These are phyloP conservation scores for Pseudogymnoascus sp. DNA, from an alignment of 2,329 filamentous ascomycete genomes.

Conservation along the genomic window DNA sequence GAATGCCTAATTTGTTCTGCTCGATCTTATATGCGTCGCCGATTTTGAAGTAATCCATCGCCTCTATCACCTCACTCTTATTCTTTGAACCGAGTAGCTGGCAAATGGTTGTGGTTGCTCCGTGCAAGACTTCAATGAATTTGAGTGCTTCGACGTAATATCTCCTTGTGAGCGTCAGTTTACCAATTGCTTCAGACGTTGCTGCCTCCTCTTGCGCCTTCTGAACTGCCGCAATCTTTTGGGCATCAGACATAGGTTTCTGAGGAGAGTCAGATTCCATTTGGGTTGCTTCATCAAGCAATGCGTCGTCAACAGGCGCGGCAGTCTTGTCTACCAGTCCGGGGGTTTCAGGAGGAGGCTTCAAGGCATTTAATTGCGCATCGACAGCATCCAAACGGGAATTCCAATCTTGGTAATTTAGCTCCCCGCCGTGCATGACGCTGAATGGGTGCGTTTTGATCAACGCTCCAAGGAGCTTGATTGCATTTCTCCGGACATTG, in stretches of 20 bases:
- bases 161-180: constrained; percentile 77
- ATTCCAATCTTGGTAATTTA: constrained; percentile 81
- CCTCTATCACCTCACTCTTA: constrained; percentile 97
- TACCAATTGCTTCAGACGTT: constrained; percentile 79
- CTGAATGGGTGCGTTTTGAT: constrained; percentile 94
- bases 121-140: constrained; percentile 87
- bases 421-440: constrained; percentile 79
- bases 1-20: constrained; percentile 84
- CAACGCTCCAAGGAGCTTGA: constrained; percentile 80
- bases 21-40: constrained; percentile 95
- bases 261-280: constrained; percentile 58
- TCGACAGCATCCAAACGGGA: constrained; percentile 76
- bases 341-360: constrained; percentile 67
- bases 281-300: constrained; percentile 85
- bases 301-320: constrained; percentile 63
- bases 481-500: constrained; percentile 89
- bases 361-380: constrained; percentile 69
- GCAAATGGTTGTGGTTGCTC: constrained; percentile 70
- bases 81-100: constrained; percentile 90
- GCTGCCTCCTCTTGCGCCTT: constrained; percentile 83
- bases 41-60: constrained; percentile 96
- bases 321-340: constrained; percentile 63
- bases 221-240: constrained; percentile 63
- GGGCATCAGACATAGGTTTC: constrained; percentile 72
- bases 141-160: constrained; percentile 91